A percentile compares a stretch with the other conserved stretches of the same genome.
phyloP scores from a whole-genome alignment of 2,329 filamentous ascomycete genomes.

The Hortaea werneckii region DNA sequence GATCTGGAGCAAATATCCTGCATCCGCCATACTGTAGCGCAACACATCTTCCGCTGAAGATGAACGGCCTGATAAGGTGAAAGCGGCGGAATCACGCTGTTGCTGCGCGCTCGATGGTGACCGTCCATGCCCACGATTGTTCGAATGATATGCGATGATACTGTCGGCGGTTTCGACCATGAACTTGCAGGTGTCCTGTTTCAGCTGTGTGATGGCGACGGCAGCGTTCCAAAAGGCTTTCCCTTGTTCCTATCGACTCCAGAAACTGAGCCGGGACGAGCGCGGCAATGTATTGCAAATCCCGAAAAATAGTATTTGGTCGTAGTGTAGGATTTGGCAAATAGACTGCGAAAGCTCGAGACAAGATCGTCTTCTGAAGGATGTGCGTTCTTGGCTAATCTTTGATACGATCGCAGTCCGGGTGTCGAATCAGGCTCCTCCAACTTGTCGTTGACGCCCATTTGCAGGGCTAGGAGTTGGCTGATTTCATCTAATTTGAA shows the following conservation, averaged over 20 bases:
- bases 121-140: conserved; percentile 41
- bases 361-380: conserved; percentile 3
- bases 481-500: conserved; percentile 74
- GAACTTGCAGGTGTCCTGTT: conserved; percentile 74
- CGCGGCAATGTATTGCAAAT: conserved; percentile 47
- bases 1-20: conserved; percentile 81
- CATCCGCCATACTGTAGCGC: conserved; percentile 65
- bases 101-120: conserved; percentile 23
- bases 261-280: conserved; percentile 49
- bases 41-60: conserved; percentile 32
- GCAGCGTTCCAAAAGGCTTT: conserved; percentile 89
- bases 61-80: conserved; percentile 13
- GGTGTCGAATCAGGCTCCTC: background rate
- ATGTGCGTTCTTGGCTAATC: no score
- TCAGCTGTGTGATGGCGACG: conserved; percentile 76
- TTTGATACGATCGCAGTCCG: background rate
- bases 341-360: conserved; percentile 19
- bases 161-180: conserved; percentile 69
- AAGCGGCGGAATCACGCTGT: conserved; percentile 23
- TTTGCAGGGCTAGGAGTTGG: conserved; percentile 42
- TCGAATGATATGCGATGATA: conserved; percentile 59
- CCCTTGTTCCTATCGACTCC: conserved; percentile 44
- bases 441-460: background rate
- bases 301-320: conserved; percentile 38
- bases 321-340: conserved; percentile 36